phyloP scores from a whole-genome alignment of 1,284 basidiomycete species.

The Leucoagaricus sp. region DNA sequence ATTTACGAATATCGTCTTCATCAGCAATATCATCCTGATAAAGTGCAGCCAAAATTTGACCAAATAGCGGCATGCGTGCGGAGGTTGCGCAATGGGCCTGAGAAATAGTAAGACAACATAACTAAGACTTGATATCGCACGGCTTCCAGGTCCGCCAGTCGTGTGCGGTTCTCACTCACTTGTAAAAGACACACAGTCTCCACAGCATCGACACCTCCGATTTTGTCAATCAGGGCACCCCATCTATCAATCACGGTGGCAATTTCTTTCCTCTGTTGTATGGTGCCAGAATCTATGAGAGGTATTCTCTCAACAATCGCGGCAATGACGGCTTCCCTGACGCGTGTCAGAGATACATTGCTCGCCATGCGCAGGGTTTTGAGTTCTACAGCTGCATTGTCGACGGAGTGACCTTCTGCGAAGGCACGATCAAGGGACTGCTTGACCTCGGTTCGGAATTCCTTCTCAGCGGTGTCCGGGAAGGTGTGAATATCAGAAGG shows the following conservation, averaged over 20 bases:
- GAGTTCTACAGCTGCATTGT: constrained; percentile 90
- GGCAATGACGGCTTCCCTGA: constrained; percentile 77
- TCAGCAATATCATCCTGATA: constrained; percentile 81
- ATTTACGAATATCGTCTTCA: constrained; percentile 75
- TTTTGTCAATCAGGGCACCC: constrained; percentile 71
- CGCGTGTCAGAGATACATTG: constrained; percentile 80
- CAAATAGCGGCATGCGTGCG: constrained; percentile 64
- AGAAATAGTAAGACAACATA: not conserved
- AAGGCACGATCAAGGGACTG: constrained; percentile 89
- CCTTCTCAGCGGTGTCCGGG: constrained; percentile 55
- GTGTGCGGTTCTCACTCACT: constrained; percentile 39
- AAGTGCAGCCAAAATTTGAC: constrained; percentile 70
- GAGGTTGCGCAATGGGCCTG: constrained; percentile 68
- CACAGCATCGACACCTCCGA: constrained; percentile 75
- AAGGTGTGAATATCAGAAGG: constrained; percentile 22
- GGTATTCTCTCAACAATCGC: constrained; percentile 70
- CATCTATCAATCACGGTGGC: constrained; percentile 60
- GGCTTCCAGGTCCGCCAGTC: not conserved
- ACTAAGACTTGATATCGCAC: constrained; percentile 5
- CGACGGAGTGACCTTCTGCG: constrained; percentile 86
- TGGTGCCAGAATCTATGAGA: constrained; percentile 52
- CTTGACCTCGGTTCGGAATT: constrained; percentile 78
- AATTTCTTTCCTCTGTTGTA: constrained; percentile 63
- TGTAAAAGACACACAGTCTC: constrained; percentile 74
- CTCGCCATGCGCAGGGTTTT: constrained; percentile 95